Conservation (phyloP, 805 yeast species). For the Metschnikowia lunata region DNA sequence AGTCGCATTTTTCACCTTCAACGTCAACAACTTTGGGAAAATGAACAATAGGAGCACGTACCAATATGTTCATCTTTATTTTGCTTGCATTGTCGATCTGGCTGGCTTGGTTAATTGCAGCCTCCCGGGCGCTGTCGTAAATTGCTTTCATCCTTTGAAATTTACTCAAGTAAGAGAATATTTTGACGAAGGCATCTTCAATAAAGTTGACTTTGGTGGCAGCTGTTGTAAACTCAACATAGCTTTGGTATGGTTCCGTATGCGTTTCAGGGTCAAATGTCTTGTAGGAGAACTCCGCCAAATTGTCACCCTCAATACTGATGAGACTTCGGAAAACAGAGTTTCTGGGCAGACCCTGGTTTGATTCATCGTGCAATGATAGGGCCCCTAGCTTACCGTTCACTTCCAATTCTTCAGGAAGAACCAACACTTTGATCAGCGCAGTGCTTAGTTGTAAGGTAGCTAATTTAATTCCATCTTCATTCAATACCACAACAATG, state of each 20-base stretch:
- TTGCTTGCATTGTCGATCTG: constrained; percentile 54
- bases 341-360: constrained; percentile 55
- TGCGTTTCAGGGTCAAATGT: constrained; percentile 60
- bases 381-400: constrained; percentile 72
- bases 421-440: constrained; percentile 53
- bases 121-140: constrained; percentile 86
- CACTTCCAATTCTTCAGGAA: constrained; percentile 77
- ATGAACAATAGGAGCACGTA: constrained; percentile 78
- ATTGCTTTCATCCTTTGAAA: constrained; percentile 81
- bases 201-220: constrained; percentile 73
- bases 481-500: constrained; percentile 70
- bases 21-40: constrained; percentile 60
- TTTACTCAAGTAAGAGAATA: constrained; percentile 63
- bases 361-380: constrained; percentile 70
- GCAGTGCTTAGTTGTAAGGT: constrained; percentile 76
- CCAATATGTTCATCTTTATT: constrained; percentile 65
- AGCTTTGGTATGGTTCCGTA: constrained; percentile 48
- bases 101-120: constrained; percentile 79
- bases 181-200: constrained; percentile 70
- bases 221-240: constrained; percentile 64
- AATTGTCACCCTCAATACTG: constrained; percentile 73
- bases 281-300: constrained; percentile 81
- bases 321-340: constrained; percentile 62
- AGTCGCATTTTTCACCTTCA: constrained; percentile 44
- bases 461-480: constrained; percentile 77